Evolutionary conservation across 331 rosid genomes (phyloP).

Genomic region (Malus hybrid): DNA sequence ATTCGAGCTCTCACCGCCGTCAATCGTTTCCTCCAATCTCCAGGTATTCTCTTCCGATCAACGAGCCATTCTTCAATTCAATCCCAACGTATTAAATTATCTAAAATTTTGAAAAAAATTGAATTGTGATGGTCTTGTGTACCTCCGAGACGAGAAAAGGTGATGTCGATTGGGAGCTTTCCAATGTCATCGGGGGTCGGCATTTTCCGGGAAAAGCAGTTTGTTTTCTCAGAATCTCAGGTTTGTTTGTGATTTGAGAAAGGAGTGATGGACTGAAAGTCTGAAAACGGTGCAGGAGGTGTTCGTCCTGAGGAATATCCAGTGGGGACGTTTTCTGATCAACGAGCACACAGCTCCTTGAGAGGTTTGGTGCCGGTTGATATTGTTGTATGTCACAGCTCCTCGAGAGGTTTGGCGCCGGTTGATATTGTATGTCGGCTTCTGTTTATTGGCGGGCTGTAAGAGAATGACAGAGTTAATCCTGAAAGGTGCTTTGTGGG

Average conservation of each 20-base stretch:
- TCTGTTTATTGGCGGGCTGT: no score
- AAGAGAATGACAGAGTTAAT: no score
- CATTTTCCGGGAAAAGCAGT: conserved; percentile 26
- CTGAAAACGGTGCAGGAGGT: neutral
- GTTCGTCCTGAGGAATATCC: no score
- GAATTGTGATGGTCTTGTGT: neutral
- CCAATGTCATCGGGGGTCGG: conserved; percentile 58
- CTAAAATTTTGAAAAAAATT: neutral
- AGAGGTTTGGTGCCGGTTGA: no score
- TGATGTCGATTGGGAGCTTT: conserved; percentile 79
- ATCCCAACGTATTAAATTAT: neutral
- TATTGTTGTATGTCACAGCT: no score
- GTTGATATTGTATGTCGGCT: no score
- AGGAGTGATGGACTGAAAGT: neutral
- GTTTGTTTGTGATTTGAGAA: neutral
- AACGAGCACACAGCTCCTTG: no score
- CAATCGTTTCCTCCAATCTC: conserved; percentile 82
- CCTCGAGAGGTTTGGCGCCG: no score
- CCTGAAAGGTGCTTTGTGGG: no score
- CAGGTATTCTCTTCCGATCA: conserved; percentile 83
- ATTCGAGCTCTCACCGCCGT: conserved; percentile 60
- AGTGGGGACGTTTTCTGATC: no score
- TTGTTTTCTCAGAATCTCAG: neutral
- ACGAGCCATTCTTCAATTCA: conserved; percentile 70
- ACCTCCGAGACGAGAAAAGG: conserved; percentile 96